Evolutionary conservation across 257 asterid species (phyloP).

Genomic region (Gentiana straminea): DNA sequence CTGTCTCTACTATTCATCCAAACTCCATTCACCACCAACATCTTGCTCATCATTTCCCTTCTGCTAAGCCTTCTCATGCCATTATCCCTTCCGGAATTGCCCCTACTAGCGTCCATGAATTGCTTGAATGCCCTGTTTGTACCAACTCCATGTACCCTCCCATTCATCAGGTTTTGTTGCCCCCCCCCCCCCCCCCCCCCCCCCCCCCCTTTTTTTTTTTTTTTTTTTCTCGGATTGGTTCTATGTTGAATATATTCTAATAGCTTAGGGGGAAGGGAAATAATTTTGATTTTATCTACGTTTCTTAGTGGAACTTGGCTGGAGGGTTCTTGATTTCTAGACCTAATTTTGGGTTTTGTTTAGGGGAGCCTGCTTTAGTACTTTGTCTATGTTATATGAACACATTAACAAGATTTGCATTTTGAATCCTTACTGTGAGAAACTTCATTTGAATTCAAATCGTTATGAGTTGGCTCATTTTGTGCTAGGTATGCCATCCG

Average conservation of each 20-base stretch:
- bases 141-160: conserved; percentile 93
- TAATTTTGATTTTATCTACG: background rate
- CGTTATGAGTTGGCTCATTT: too few species aligned
- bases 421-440: too few species aligned
- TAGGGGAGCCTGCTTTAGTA: background rate
- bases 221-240: background rate
- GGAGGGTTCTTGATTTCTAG: background rate
- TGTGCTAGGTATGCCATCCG: too few species aligned
- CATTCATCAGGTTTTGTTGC: conserved; percentile 59
- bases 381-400: too few species aligned
- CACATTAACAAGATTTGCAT: too few species aligned
- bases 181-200: conserved; percentile 9
- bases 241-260: background rate
- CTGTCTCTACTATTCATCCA: conserved; percentile 15
- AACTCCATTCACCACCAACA: conserved; percentile 22
- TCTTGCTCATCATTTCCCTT: conserved; percentile 22
- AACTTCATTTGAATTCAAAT: too few species aligned
- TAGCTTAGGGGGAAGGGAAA: conserved; percentile 1
- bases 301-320: too few species aligned
- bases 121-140: conserved; percentile 90
- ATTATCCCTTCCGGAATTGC: conserved; percentile 36
- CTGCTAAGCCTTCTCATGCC: conserved; percentile 39
- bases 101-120: conserved; percentile 72
- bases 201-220: too few species aligned
- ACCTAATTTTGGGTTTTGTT: background rate